These are phyloP conservation scores for Casaregolazyma lundiana DNA, from an alignment of 1,139 yeast species.

Conservation along the genomic window DNA sequence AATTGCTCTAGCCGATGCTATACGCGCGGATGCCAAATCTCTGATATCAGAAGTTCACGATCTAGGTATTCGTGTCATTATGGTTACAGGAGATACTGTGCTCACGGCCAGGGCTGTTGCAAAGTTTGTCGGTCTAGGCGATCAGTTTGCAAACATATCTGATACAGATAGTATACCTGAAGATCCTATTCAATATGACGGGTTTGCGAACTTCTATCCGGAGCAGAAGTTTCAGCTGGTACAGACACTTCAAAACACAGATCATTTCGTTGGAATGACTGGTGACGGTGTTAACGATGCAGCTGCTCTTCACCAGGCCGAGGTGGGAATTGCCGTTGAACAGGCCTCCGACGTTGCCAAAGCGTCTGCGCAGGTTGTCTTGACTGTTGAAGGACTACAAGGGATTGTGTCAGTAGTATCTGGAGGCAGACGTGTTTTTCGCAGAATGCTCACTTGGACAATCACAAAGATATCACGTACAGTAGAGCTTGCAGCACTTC, in stretches of 20 bases:
- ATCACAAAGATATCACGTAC: slow-evolving; percentile 94
- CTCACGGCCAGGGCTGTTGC: slow-evolving; percentile 82
- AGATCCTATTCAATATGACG: slow-evolving; percentile 37
- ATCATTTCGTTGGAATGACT: slow-evolving; percentile 74
- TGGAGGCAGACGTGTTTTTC: slow-evolving; percentile 95
- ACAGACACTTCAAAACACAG: slow-evolving; percentile 71
- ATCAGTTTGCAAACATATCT: slow-evolving; percentile 28
- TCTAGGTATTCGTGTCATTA: slow-evolving; percentile 78
- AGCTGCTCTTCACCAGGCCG: slow-evolving; percentile 73
- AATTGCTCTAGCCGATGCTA: slow-evolving; percentile 81
- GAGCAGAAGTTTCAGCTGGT: slow-evolving; percentile 81
- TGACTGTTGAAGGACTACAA: slow-evolving; percentile 82
- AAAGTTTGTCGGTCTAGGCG: slow-evolving; percentile 58
- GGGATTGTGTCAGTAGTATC: slow-evolving; percentile 81
- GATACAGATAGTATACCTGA: slow-evolving; percentile 29
- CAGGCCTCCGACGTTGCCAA: slow-evolving; percentile 79
- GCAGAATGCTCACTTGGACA: slow-evolving; percentile 96
- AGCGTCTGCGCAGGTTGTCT: slow-evolving; percentile 71
- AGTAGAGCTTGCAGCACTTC: slow-evolving; percentile 84
- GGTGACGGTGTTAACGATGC: slow-evolving; percentile 88
- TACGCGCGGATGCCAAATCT: slow-evolving; percentile 64
- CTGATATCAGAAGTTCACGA: slow-evolving; percentile 65
- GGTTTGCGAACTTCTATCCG: slow-evolving; percentile 46
- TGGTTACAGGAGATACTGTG: slow-evolving; percentile 85
- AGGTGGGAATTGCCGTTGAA: slow-evolving; percentile 85